Conservation (phyloP, 2,329 filamentous ascomycete species). For the Aspergillus sp. region DNA sequence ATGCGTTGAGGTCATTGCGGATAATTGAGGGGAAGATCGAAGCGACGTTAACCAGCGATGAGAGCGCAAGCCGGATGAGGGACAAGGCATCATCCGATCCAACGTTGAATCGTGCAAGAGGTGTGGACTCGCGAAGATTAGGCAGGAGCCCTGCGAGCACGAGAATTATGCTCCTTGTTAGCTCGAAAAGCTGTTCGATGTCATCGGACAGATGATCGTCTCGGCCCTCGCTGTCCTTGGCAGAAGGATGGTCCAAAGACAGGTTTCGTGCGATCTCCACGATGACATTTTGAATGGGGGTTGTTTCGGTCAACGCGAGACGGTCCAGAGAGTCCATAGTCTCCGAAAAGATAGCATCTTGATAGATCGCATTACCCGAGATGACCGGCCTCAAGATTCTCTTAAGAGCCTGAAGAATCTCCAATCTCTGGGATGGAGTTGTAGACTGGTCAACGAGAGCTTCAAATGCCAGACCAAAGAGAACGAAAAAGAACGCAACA, state of each 20-base stretch:
- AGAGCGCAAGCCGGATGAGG: slow-evolving; percentile 76
- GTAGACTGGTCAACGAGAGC: slow-evolving; percentile 81
- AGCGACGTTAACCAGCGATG: slow-evolving; percentile 88
- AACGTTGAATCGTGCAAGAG: slow-evolving; percentile 70
- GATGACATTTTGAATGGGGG: slow-evolving; percentile 87
- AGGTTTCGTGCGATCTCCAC: slow-evolving; percentile 90
- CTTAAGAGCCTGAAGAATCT: slow-evolving; percentile 86
- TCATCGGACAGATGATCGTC: slow-evolving; percentile 88
- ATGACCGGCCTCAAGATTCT: slow-evolving; percentile 94
- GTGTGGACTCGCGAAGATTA: slow-evolving; percentile 59
- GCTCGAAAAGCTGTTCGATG: slow-evolving; percentile 95
- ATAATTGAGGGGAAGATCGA: slow-evolving; percentile 96
- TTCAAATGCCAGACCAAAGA: slow-evolving; percentile 96
- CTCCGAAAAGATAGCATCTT: slow-evolving; percentile 93
- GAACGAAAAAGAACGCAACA: slow-evolving; percentile 96
- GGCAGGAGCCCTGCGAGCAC: slow-evolving; percentile 86
- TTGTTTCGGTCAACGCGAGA: slow-evolving; percentile 84
- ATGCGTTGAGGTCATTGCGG: slow-evolving; percentile 92
- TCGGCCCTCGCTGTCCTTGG: slow-evolving; percentile 65
- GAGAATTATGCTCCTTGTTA: slow-evolving; percentile 93
- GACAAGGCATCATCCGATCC: slow-evolving; percentile 79
- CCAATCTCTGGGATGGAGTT: slow-evolving; percentile 75
- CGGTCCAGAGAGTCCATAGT: slow-evolving; percentile 95
- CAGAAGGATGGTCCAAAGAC: slow-evolving; percentile 88
- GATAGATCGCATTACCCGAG: slow-evolving; percentile 93